Evolutionary conservation across 1,284 basidiomycete species (phyloP), one percentile per base, ranked within the genome.

Genomic region (Fistulinella staudtii): DNA sequence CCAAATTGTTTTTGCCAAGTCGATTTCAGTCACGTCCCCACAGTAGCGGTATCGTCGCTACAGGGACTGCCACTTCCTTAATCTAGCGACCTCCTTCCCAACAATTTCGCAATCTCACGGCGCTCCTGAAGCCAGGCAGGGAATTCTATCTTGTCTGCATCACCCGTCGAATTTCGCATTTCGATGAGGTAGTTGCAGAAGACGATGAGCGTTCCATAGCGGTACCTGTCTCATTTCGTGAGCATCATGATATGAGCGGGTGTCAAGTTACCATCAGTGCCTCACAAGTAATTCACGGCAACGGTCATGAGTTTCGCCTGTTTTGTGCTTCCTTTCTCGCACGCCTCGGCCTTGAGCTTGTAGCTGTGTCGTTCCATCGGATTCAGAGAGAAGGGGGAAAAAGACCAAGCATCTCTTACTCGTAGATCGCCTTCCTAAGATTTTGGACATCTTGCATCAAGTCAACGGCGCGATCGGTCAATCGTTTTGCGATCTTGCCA

Each of bases 151-250:
- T 77, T 66, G 37, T 62, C 60, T 5, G 61, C 70, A 36, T 65
- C 63, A 24, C 69, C 61, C 2, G 24, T 25, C 39, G 66, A 67
- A 52, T 79, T 76, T 47, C 72, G 71, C 61, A 75, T 77, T 67
- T 97, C 95, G 43, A 99, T 81, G 53, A 99, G 72, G 66, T 96
- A 99, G 65, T 96, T 94, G 22, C 96, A 89, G 52, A 99, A 92
- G 7, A 93, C 92, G 55, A 99, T 96, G 36, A 98, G 71, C 7
- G 90, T 86, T 2, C 90, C 93, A 61, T 98, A 96, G 48, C 87
- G 91, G 66, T 80, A 82, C 51, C 83, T 87, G 49, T 39, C 35
- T 7, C 30, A 15, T 8, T 22, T 7, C 33, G 33, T 40, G 18
- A 57, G 39, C 36, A 35, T n/a, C n/a, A n/a, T n/a, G 5, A 35